A percentile compares a stretch with the other conserved stretches of the same genome.
Conservation (phyloP, 106 monocot genomes). For the Cymbidium sinense region DNA sequence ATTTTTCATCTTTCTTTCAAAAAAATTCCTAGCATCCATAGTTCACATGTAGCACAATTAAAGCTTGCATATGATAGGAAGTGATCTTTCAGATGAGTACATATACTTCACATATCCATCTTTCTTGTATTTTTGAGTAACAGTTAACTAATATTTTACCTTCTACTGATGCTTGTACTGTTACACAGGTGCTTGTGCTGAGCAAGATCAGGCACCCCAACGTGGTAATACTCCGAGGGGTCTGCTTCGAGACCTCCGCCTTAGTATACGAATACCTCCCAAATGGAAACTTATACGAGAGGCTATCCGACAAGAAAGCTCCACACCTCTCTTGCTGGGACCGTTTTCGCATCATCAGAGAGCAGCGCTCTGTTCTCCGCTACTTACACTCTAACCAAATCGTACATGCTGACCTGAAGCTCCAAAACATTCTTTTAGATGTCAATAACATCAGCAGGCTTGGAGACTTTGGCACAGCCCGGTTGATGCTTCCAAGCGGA, state of each 20-base stretch:
- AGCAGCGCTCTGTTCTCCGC: conserved; percentile 10
- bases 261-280: conserved; percentile 25
- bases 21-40: too few species aligned
- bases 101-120: too few species aligned
- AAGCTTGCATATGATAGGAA: too few species aligned
- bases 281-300: conserved; percentile 16
- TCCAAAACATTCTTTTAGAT: conserved; percentile 20
- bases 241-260: conserved; percentile 17
- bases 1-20: too few species aligned
- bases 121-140: too few species aligned
- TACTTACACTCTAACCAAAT: conserved; percentile 15
- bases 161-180: not conserved
- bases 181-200: not conserved
- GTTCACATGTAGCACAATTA: too few species aligned
- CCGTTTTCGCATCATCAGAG: conserved; percentile 12
- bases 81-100: too few species aligned
- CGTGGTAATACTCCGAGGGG: conserved; percentile 13
- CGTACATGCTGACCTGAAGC: conserved; percentile 14
- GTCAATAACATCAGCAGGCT: conserved; percentile 20
- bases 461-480: conserved; percentile 27
- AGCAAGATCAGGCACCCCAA: conserved; percentile 15
- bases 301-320: conserved; percentile 3
- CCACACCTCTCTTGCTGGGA: conserved; percentile 12
- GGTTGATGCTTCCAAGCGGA: not conserved
- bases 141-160: too few species aligned